phyloP scores from a whole-genome alignment of 2,329 filamentous ascomycete species.

The Thermothelomyces thermophilus region DNA sequence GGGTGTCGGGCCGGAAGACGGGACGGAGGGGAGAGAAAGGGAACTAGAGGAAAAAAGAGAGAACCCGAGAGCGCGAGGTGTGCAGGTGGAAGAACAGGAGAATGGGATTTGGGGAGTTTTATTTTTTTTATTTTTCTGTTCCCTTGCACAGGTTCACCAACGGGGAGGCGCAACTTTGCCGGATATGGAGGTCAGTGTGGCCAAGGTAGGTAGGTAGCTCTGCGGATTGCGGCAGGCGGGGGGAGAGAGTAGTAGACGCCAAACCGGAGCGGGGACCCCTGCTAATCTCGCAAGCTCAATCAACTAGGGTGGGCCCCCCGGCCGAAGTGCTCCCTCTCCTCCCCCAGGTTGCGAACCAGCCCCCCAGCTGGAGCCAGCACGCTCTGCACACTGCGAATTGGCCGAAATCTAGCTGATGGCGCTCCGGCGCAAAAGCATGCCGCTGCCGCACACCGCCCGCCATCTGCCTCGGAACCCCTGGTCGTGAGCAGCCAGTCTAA shows the following conservation, averaged over 20 bases:
- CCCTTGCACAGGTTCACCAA: too few relatives aligned
- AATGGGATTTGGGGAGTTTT: too few relatives aligned
- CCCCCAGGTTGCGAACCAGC: too few relatives aligned
- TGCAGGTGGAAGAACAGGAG: too few relatives aligned
- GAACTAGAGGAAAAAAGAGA: too few relatives aligned
- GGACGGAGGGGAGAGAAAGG: not conserved
- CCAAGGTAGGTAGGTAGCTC: not conserved
- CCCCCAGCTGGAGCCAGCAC: too few relatives aligned
- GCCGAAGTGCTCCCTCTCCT: not conserved
- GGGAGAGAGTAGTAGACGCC: constrained; percentile 5
- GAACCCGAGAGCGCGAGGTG: too few relatives aligned
- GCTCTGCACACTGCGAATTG: too few relatives aligned
- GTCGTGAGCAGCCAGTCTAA: too few relatives aligned
- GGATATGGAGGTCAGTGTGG: too few relatives aligned
- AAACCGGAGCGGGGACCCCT: constrained; percentile 19
- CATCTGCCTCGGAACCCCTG: not conserved
- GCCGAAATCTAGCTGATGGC: not conserved
- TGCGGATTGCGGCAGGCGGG: not conserved
- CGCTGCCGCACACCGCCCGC: not conserved
- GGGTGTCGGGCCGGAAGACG: not conserved
- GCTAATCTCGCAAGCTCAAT: not conserved
- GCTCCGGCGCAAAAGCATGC: not conserved
- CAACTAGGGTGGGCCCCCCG: not conserved
- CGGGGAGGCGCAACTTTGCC: too few relatives aligned
- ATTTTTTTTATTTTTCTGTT: too few relatives aligned